Evolutionary conservation across 176 grass and related monocot genomes (phyloP).

Genomic region (Lolium perenne): DNA sequence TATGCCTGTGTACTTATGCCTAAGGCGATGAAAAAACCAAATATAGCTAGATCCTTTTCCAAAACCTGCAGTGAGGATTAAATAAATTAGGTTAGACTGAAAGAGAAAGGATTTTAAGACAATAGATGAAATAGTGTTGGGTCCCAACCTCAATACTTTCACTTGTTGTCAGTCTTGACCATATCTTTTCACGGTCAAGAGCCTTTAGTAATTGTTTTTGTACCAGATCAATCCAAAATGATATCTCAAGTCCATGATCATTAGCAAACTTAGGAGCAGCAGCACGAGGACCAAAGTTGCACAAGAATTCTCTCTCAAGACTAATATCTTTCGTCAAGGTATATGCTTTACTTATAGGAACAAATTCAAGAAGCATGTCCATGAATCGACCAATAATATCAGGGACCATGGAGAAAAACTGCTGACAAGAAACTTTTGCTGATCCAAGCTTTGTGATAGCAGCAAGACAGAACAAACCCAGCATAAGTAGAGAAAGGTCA

Average conservation of each 20-base stretch:
- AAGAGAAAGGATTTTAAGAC: constrained; percentile 13
- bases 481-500: constrained; percentile 87
- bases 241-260: constrained; percentile 70
- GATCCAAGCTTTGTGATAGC: constrained; percentile 94
- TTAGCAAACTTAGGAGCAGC: constrained; percentile 65
- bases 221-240: constrained; percentile 91
- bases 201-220: constrained; percentile 82
- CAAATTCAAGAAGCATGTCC: constrained; percentile 96
- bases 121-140: constrained; percentile 24
- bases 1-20: constrained; percentile 91
- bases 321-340: constrained; percentile 84
- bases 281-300: constrained; percentile 88
- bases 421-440: constrained; percentile 91
- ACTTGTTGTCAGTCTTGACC: constrained; percentile 97
- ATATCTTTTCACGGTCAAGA: constrained; percentile 98
- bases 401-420: constrained; percentile 81
- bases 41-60: constrained; percentile 97
- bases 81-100: constrained; percentile 34
- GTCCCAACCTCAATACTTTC: constrained; percentile 96
- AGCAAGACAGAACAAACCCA: constrained; percentile 92
- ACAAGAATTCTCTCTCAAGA: constrained; percentile 87
- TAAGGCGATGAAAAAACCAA: constrained; percentile 99
- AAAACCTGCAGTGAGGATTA: constrained; percentile 71
- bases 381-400: constrained; percentile 88
- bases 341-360: constrained; percentile 84